A percentile compares a stretch with the other conserved stretches of the same genome.
Evolutionary conservation across 352 stramenopile genomes (phyloP).

Genomic region (Pythium guiyangense): DNA sequence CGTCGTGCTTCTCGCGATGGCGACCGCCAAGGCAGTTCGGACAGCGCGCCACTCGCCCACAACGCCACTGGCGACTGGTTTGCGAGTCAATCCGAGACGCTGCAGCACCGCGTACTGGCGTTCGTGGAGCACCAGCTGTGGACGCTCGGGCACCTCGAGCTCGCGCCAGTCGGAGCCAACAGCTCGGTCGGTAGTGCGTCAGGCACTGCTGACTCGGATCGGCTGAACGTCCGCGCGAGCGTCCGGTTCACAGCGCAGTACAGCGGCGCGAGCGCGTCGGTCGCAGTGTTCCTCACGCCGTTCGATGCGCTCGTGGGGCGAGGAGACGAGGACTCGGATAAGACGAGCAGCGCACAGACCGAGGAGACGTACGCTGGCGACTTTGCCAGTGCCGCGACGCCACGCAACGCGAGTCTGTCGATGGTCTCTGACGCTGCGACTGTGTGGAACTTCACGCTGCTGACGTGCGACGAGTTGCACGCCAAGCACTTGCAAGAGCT

Average conservation of each 20-base stretch:
- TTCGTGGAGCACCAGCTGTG: slow-evolving; percentile 9
- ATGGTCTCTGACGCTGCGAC: not conserved
- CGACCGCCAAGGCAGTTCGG: too few relatives aligned
- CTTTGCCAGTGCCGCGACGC: not conserved
- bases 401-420: not conserved
- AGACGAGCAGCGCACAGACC: not conserved
- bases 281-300: slow-evolving; percentile 13
- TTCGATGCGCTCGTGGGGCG: slow-evolving; percentile 6
- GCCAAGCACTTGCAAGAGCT: not conserved
- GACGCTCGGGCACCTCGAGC: slow-evolving; percentile 4
- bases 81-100: not conserved
- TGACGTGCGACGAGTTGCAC: slow-evolving; percentile 9
- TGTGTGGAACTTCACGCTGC: slow-evolving; percentile 17
- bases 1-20: not conserved
- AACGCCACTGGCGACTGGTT: slow-evolving; percentile 6
- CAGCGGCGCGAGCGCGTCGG: slow-evolving; percentile 3
- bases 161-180: not conserved
- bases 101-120: slow-evolving; percentile 8
- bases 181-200: not conserved
- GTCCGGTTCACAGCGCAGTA: slow-evolving; percentile 4
- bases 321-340: not conserved
- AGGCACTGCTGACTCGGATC: not conserved
- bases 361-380: not conserved
- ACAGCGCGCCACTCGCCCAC: not conserved
- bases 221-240: not conserved